Evolutionary conservation across 2,329 filamentous ascomycete species (phyloP).

Genomic region (Pezicula radicicola): DNA sequence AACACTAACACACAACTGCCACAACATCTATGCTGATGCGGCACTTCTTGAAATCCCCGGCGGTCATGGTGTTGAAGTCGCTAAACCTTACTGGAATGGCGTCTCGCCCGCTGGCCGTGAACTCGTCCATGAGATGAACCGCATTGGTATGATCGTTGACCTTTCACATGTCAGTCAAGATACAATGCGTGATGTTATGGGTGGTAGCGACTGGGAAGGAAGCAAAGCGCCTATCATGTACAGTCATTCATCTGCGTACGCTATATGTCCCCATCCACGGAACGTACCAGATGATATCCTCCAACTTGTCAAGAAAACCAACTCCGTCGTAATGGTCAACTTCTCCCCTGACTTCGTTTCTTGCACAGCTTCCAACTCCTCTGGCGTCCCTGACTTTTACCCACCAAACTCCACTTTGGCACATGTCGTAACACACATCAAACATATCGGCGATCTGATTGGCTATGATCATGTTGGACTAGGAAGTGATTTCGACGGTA

Average conservation of each 20-base stretch:
- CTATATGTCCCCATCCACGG: constrained; percentile 80
- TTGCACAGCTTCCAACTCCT: constrained; percentile 52
- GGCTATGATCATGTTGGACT: constrained; percentile 87
- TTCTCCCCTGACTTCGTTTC: constrained; percentile 81
- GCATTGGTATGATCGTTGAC: constrained; percentile 92
- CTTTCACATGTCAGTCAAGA: constrained; percentile 75
- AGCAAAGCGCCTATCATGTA: constrained; percentile 83
- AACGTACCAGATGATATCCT: constrained; percentile 88
- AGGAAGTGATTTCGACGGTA: constrained; percentile 88
- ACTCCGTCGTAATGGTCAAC: constrained; percentile 87
- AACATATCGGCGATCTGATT: constrained; percentile 77
- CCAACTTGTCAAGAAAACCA: constrained; percentile 67
- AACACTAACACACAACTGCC: constrained; percentile 90
- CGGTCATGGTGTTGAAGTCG: constrained; percentile 19
- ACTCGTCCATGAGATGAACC: constrained; percentile 86
- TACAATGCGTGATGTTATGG: constrained; percentile 82
- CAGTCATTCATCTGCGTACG: constrained; percentile 80
- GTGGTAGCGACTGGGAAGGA: constrained; percentile 62
- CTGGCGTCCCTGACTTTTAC: constrained; percentile 66
- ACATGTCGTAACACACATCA: constrained; percentile 78
- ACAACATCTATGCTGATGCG: constrained; percentile 85
- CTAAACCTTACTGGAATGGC: constrained; percentile 63
- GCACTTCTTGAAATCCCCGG: constrained; percentile 59
- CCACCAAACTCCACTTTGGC: constrained; percentile 68
- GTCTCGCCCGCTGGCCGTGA: constrained; percentile 67